Evolutionary conservation across 805 yeast species (phyloP).

Genomic region (Metschnikowia shivogae): DNA sequence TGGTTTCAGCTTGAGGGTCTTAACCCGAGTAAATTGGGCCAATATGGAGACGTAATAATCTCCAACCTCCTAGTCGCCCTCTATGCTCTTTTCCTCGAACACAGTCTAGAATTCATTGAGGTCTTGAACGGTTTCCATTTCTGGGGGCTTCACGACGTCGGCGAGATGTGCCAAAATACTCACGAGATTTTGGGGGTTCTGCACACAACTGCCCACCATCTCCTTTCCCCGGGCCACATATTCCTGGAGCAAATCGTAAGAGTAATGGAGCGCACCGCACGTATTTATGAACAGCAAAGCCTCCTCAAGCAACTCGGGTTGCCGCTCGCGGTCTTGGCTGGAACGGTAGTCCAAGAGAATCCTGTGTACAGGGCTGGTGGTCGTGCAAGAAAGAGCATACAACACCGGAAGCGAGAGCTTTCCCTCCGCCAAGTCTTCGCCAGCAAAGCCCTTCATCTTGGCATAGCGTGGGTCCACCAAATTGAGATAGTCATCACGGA

Average conservation of each 20-base stretch:
- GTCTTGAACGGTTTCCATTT: neutral
- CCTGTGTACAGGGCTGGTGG: slow-evolving; percentile 20
- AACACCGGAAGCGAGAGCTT: slow-evolving; percentile 84
- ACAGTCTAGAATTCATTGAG: no score
- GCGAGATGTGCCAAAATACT: neutral
- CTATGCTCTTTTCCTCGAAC: no score
- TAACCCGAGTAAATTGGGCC: no score
- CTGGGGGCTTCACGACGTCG: neutral
- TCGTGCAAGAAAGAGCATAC: slow-evolving; percentile 34
- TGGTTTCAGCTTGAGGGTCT: no score
- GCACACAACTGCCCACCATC: slow-evolving; percentile 8
- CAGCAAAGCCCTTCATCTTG: slow-evolving; percentile 66
- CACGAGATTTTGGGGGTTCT: neutral
- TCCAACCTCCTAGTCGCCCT: no score
- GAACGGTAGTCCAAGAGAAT: slow-evolving; percentile 18
- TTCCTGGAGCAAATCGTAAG: slow-evolving; percentile 20
- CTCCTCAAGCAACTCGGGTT: slow-evolving; percentile 13
- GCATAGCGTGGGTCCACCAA: slow-evolving; percentile 46
- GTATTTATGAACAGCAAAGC: slow-evolving; percentile 24
- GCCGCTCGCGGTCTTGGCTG: neutral
- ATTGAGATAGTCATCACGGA: slow-evolving; percentile 80
- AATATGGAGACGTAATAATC: no score
- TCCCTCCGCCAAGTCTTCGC: slow-evolving; percentile 86
- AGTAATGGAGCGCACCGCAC: slow-evolving; percentile 25
- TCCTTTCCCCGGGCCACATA: slow-evolving; percentile 19